Evolutionary conservation across 1,139 yeast species (phyloP).

Genomic region (Pneumocystis jirovecii): DNA sequence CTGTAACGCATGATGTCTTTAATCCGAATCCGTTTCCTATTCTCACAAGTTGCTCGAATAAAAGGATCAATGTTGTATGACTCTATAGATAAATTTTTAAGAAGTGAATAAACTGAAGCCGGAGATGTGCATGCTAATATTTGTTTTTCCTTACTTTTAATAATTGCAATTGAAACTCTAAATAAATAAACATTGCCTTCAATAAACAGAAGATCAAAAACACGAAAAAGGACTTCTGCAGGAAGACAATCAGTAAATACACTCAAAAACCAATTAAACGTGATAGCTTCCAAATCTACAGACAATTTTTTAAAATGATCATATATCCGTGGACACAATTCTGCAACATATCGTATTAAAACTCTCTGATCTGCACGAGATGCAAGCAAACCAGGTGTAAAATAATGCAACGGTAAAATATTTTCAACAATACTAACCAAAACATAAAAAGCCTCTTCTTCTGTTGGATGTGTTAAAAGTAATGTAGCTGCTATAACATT

Average conservation of each 20-base stretch:
- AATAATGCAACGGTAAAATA: conserved; percentile 36
- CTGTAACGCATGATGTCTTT: not conserved
- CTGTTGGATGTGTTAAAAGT: conserved; percentile 33
- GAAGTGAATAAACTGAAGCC: conserved; percentile 31
- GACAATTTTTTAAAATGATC: conserved; percentile 27
- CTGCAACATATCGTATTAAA: conserved; percentile 20
- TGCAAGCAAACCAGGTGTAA: conserved; percentile 29
- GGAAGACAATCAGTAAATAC: conserved; percentile 42
- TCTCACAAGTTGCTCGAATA: not conserved
- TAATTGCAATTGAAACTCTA: conserved; percentile 30
- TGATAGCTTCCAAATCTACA: conserved; percentile 38
- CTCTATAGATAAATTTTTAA: conserved; percentile 29
- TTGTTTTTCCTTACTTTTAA: conserved; percentile 30
- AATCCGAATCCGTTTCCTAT: not conserved
- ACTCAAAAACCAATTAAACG: conserved; percentile 47
- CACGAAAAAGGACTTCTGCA: conserved; percentile 24
- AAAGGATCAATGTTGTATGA: not conserved
- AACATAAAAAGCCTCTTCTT: conserved; percentile 46
- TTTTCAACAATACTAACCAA: conserved; percentile 39
- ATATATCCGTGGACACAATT: conserved; percentile 29
- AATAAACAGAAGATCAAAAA: conserved; percentile 8
- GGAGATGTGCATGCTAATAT: conserved; percentile 24
- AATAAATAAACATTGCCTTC: conserved; percentile 20
- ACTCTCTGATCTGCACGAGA: conserved; percentile 33
- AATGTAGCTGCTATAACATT: conserved; percentile 44